phyloP scores from a whole-genome alignment of 106 monocot species.

The Dendrobium officinale region DNA sequence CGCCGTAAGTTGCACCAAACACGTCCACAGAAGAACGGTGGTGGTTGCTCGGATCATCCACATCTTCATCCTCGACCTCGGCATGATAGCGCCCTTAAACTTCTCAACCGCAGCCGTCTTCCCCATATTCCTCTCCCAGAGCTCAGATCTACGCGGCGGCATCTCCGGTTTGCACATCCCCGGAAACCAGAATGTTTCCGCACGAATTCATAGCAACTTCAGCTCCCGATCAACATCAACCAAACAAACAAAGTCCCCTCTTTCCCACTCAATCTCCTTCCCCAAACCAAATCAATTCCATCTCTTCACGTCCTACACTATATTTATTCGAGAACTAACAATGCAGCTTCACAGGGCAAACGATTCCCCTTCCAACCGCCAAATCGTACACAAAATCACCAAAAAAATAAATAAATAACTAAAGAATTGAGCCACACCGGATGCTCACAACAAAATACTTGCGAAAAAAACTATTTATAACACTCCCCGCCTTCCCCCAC shows the following conservation, averaged over 20 bases:
- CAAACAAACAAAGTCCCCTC: neutral
- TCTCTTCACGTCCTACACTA: neutral
- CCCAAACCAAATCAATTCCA: neutral
- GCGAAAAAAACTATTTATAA: neutral
- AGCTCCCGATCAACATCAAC: neutral
- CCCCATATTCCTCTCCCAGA: conserved; percentile 14
- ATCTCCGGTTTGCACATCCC: neutral
- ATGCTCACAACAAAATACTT: neutral
- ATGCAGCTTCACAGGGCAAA: neutral
- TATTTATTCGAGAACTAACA: neutral
- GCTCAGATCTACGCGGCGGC: neutral
- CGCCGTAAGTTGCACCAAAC: conserved; percentile 72
- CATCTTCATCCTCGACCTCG: conserved; percentile 59
- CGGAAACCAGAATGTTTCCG: neutral
- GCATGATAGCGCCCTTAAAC: conserved; percentile 21
- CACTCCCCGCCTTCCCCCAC: neutral
- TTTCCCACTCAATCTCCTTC: neutral
- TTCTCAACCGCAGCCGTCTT: conserved; percentile 13
- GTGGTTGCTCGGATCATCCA: conserved; percentile 75
- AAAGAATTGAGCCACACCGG: neutral
- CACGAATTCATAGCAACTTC: neutral
- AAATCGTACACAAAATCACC: neutral
- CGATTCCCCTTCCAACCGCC: neutral
- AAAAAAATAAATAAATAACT: neutral
- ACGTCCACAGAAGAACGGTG: conserved; percentile 75